These are phyloP conservation scores for Auxenochlorella protothecoides DNA, from an alignment of 139 green algal species.

Conservation along the genomic window DNA sequence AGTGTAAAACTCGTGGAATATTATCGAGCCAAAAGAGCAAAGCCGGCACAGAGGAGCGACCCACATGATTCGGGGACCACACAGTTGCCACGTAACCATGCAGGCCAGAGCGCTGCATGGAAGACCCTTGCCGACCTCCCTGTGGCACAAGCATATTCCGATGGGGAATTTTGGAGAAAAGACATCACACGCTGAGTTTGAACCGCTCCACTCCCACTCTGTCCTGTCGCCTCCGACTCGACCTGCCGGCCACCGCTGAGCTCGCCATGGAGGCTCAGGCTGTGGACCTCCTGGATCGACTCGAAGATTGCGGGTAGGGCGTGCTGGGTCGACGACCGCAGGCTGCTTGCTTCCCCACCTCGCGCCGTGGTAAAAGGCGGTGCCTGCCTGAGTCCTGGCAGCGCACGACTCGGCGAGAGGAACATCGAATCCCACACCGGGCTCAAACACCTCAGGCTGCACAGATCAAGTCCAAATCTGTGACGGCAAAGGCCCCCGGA, in stretches of 20 bases:
- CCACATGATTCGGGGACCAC: no score
- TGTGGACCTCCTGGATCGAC: constrained; percentile 11
- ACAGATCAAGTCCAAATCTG: not conserved
- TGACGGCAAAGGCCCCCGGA: not conserved
- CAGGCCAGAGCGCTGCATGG: not conserved
- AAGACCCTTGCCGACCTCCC: not conserved
- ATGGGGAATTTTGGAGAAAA: not conserved
- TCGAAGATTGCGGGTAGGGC: constrained; percentile 12
- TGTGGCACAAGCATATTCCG: not conserved
- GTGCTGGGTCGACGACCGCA: not conserved
- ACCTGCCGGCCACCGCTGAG: not conserved
- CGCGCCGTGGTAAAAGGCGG: not conserved
- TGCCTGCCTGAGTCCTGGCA: not conserved
- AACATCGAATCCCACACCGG: no score
- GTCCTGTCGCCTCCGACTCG: no score
- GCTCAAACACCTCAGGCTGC: no score
- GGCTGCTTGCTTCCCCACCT: not conserved
- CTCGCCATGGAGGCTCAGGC: not conserved
- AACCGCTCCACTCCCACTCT: not conserved
- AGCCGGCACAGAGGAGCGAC: no score
- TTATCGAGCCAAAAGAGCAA: not conserved
- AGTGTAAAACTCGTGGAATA: not conserved
- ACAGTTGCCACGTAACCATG: not conserved
- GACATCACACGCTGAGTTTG: not conserved
- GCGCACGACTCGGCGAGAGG: not conserved